Conservation (phyloP, 768 basidiomycete genomes). For the Boletus reticulatus region DNA sequence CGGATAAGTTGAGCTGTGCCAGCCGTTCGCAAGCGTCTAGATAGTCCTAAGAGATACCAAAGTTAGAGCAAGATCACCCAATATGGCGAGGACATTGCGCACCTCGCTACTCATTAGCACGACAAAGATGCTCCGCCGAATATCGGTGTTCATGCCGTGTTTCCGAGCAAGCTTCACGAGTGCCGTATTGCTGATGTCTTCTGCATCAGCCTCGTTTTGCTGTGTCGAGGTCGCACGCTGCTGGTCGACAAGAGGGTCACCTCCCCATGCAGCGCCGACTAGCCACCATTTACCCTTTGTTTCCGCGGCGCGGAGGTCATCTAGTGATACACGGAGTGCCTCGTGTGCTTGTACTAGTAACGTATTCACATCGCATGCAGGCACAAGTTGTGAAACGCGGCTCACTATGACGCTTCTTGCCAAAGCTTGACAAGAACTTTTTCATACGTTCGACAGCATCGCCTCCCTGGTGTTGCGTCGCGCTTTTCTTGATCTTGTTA, state of each 20-base stretch:
- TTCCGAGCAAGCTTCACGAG: slow-evolving; percentile 81
- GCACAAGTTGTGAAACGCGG: background rate
- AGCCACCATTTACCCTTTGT: slow-evolving; percentile 98
- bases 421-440: slow-evolving; percentile 74
- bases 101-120: slow-evolving; percentile 96
- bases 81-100: slow-evolving; percentile 22
- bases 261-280: slow-evolving; percentile 94
- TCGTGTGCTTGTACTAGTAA: slow-evolving; percentile 77
- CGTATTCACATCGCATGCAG: background rate
- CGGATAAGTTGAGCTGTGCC: slow-evolving; percentile 76
- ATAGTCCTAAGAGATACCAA: slow-evolving; percentile 67
- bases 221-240: slow-evolving; percentile 34
- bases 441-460: slow-evolving; percentile 86
- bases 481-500: slow-evolving; percentile 72
- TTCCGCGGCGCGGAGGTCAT: slow-evolving; percentile 81
- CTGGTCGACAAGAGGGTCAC: slow-evolving; percentile 83
- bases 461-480: slow-evolving; percentile 63
- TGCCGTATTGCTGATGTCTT: slow-evolving; percentile 35
- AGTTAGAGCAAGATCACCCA: background rate
- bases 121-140: slow-evolving; percentile 87
- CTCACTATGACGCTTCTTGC: slow-evolving; percentile 73
- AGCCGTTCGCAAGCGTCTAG: slow-evolving; percentile 94
- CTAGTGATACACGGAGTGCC: slow-evolving; percentile 78
- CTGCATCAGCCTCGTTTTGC: slow-evolving; percentile 23
- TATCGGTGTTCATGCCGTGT: slow-evolving; percentile 99